Evolutionary conservation across 345 rosid species (phyloP).

Genomic region (Eucalyptus cloeziana): DNA sequence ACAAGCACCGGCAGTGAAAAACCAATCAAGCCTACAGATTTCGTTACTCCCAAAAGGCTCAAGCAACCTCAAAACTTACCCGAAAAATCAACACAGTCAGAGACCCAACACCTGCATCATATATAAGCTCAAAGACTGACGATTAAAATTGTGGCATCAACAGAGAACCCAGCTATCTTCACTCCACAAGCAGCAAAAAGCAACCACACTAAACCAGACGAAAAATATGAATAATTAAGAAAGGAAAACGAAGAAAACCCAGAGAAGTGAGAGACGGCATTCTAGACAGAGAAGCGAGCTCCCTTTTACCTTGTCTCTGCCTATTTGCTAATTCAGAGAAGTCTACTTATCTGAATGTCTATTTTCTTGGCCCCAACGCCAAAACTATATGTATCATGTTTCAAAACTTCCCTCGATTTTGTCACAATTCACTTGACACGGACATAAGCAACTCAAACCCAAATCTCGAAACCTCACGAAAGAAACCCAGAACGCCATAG

Average conservation of each 20-base stretch:
- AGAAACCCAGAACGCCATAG: neutral
- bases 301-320: neutral
- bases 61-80: neutral
- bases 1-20: too few relatives aligned
- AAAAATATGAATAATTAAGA: too few relatives aligned
- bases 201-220: neutral
- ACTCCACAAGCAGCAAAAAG: neutral
- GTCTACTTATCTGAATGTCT: neutral
- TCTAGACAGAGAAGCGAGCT: neutral
- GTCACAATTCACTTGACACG: neutral
- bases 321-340: neutral
- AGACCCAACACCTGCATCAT: neutral
- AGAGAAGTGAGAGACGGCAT: neutral
- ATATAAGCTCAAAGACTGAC: neutral
- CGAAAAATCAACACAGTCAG: neutral
- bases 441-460: neutral
- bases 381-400: neutral
- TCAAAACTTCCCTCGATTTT: rapidly evolving
- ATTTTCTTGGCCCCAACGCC: neutral
- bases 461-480: neutral
- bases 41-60: neutral
- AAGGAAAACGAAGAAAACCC: too few relatives aligned
- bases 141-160: neutral
- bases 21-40: too few relatives aligned
- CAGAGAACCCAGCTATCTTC: neutral